phyloP scores from a whole-genome alignment of 176 grass and related monocot genomes.

The Musa acuminata region DNA sequence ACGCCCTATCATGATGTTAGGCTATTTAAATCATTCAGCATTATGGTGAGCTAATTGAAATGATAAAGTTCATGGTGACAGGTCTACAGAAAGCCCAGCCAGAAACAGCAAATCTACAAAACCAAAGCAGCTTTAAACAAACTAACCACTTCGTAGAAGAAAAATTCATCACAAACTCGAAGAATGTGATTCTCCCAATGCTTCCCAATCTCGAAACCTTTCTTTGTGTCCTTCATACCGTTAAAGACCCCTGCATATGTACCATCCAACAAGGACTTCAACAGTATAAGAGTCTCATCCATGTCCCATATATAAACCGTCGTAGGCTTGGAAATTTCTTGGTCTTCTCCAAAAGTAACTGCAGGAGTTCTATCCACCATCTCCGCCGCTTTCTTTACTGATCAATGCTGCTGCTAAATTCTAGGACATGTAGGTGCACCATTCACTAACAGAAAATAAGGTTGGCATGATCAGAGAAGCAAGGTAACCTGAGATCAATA shows the following conservation, averaged over 20 bases:
- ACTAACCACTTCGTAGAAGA: conserved; percentile 85
- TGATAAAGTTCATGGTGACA: background rate
- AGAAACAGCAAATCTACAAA: background rate
- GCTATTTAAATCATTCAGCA: background rate
- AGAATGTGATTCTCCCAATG: conserved; percentile 83
- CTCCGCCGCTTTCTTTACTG: background rate
- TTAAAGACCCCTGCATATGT: conserved; percentile 58
- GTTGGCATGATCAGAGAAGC: background rate
- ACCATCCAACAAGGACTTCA: conserved; percentile 77
- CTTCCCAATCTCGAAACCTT: conserved; percentile 58
- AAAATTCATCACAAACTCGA: conserved; percentile 66
- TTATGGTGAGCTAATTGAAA: background rate
- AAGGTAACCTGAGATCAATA: background rate
- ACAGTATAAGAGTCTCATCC: conserved; percentile 93
- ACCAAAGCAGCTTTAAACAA: background rate
- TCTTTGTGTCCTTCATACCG: conserved; percentile 57
- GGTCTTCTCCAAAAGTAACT: background rate
- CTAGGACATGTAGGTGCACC: background rate
- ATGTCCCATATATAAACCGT: conserved; percentile 89
- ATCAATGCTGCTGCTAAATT: background rate
- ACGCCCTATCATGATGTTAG: background rate
- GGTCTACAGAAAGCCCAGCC: background rate
- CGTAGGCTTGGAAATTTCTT: conserved; percentile 5
- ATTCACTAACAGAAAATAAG: background rate
- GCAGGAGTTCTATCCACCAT: background rate